Conservation (phyloP, 2,329 filamentous ascomycete species). For the Orbilia javanica region DNA sequence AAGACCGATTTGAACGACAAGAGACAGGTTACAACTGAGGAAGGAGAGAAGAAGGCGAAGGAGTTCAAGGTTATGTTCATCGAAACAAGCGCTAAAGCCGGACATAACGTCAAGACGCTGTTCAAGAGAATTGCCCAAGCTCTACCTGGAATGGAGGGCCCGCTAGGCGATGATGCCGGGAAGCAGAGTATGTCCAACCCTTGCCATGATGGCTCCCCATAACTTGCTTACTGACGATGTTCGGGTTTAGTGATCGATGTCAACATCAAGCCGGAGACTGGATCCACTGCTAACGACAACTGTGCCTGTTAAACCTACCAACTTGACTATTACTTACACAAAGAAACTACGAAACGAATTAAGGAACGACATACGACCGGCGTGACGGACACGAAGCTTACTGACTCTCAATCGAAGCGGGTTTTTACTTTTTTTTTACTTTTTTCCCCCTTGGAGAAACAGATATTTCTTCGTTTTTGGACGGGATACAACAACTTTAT, state of each 20-base stretch:
- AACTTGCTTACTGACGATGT: conserved; percentile 20
- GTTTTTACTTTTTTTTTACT: conserved; percentile 28
- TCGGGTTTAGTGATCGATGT: conserved; percentile 93
- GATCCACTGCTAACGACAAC: conserved; percentile 77
- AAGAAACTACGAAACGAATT: conserved; percentile 4
- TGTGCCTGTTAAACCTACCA: conserved; percentile 72
- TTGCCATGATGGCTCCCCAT: conserved; percentile 72
- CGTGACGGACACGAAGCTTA: conserved; percentile 10
- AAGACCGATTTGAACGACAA: conserved; percentile 99
- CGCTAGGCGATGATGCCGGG: conserved; percentile 75
- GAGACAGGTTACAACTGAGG: conserved; percentile 93
- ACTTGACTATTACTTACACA: not conserved
- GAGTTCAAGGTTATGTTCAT: conserved; percentile 99
- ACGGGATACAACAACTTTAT: conserved; percentile 39
- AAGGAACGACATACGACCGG: conserved; percentile 18
- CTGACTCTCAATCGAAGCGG: conserved; percentile 33
- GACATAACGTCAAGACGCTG: conserved; percentile 96
- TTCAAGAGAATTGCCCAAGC: conserved; percentile 99
- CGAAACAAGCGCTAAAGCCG: conserved; percentile 96
- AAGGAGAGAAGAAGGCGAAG: conserved; percentile 98
- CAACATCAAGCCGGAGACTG: conserved; percentile 76
- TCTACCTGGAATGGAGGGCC: conserved; percentile 95
- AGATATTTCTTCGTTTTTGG: conserved; percentile 32
- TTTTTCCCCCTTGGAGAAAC: conserved; percentile 17
- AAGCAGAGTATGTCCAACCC: conserved; percentile 76